Evolutionary conservation across 2,329 filamentous ascomycete species (phyloP).

Genomic region (Emmonsiellopsis sp.): DNA sequence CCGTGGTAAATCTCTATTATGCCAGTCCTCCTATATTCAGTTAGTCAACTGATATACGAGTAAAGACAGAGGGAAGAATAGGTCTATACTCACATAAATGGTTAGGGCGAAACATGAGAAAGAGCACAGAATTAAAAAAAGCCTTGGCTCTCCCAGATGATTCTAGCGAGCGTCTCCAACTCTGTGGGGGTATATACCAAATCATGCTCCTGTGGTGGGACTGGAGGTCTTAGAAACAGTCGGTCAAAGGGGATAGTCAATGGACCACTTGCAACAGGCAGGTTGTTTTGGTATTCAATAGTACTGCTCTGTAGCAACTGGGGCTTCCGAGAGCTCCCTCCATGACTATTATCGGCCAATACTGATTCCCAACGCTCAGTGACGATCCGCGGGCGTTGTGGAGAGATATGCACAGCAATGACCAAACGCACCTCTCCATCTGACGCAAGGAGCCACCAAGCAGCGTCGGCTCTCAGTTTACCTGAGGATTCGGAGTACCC

Average conservation of each 20-base stretch:
- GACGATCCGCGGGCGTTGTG: neutral
- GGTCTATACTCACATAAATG: too few relatives aligned
- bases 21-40: too few relatives aligned
- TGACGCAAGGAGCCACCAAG: slow-evolving; percentile 7
- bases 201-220: neutral
- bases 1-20: too few relatives aligned
- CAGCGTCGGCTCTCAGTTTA: slow-evolving; percentile 3
- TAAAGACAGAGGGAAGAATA: too few relatives aligned
- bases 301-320: neutral
- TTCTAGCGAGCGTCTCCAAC: neutral
- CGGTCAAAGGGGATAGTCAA: neutral
- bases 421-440: slow-evolving; percentile 3
- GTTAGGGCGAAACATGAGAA: too few relatives aligned
- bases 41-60: too few relatives aligned
- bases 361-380: neutral
- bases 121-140: too few relatives aligned
- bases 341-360: neutral
- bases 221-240: neutral
- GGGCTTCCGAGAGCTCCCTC: neutral
- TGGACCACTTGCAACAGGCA: neutral
- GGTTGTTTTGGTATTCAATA: neutral
- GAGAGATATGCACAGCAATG: neutral
- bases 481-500: slow-evolving; percentile 4
- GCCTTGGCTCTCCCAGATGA: neutral
- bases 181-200: neutral